Evolutionary conservation across 441 rosid genomes (phyloP).

Genomic region (Eutrema salsugineum): DNA sequence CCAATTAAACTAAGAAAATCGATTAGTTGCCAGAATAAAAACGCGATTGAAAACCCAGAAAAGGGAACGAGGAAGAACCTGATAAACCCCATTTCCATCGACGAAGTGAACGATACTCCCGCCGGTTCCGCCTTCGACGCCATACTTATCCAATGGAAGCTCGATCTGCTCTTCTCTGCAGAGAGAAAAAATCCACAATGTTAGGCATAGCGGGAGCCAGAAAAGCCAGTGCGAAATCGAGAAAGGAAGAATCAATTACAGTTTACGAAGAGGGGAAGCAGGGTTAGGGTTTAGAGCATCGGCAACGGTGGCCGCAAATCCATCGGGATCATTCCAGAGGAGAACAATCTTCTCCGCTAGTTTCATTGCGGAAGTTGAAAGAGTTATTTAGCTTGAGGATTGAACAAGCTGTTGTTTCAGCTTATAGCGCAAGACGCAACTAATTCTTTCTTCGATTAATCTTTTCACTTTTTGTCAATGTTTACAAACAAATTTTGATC

Average conservation of each 20-base stretch:
- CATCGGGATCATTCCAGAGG: conserved; percentile 48
- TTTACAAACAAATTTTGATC: too few species aligned
- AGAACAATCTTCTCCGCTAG: conserved; percentile 52
- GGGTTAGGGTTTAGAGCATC: conserved; percentile 45
- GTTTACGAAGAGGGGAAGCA: conserved; percentile 39
- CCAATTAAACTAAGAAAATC: neutral
- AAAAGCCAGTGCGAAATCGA: neutral
- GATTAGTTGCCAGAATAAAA: neutral
- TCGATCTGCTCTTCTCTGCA: conserved; percentile 59
- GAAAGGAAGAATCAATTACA: conserved; percentile 37
- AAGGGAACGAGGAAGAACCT: conserved; percentile 36
- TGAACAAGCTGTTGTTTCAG: neutral
- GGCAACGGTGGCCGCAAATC: conserved; percentile 44
- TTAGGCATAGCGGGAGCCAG: neutral
- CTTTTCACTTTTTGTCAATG: neutral
- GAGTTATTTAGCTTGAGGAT: neutral
- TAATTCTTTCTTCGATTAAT: neutral
- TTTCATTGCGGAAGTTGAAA: conserved; percentile 34
- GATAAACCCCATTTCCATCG: conserved; percentile 41
- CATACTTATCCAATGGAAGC: conserved; percentile 53
- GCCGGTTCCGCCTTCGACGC: conserved; percentile 39
- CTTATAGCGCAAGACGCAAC: conserved; percentile 4
- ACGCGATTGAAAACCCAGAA: neutral
- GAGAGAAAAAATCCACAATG: neutral
- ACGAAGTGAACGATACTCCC: conserved; percentile 55